A percentile compares a stretch with the other conserved stretches of the same genome.
Conservation (phyloP, 768 basidiomycete species). For the Termitomyces sp. region DNA sequence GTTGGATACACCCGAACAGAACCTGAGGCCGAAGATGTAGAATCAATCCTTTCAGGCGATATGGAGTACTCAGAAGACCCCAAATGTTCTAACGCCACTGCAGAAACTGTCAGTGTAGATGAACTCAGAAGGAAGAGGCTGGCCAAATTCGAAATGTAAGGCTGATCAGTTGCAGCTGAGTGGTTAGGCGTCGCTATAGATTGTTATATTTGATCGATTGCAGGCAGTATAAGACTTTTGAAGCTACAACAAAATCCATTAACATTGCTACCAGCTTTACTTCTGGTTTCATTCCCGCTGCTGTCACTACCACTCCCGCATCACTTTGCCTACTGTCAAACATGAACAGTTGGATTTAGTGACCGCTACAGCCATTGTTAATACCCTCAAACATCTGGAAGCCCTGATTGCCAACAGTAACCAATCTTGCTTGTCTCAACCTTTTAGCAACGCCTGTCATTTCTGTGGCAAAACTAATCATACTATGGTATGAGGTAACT, state of each 20-base stretch:
- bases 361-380: too few relatives aligned
- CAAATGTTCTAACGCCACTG: slow-evolving; percentile 13
- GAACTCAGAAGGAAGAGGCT: slow-evolving; percentile 61
- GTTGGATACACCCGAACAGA: neutral
- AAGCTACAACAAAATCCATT: neutral
- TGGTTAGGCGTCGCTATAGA: neutral
- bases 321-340: too few relatives aligned
- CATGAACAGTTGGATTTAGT: too few relatives aligned
- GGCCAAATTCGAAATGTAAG: slow-evolving; percentile 55
- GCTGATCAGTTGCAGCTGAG: neutral
- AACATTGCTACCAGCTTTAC: too few relatives aligned
- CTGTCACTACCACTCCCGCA: too few relatives aligned
- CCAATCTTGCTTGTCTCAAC: too few relatives aligned
- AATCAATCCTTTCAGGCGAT: slow-evolving; percentile 32
- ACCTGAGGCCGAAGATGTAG: slow-evolving; percentile 25
- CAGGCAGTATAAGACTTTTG: neutral
- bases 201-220: neutral
- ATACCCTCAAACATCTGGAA: too few relatives aligned
- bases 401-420: too few relatives aligned
- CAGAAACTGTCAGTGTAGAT: slow-evolving; percentile 46
- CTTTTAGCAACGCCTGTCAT: too few relatives aligned
- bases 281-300: too few relatives aligned
- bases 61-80: slow-evolving; percentile 14
- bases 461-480: too few relatives aligned
- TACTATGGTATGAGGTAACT: too few relatives aligned